phyloP scores from a whole-genome alignment of 345 rosid genomes.

The Dimocarpus longan region DNA sequence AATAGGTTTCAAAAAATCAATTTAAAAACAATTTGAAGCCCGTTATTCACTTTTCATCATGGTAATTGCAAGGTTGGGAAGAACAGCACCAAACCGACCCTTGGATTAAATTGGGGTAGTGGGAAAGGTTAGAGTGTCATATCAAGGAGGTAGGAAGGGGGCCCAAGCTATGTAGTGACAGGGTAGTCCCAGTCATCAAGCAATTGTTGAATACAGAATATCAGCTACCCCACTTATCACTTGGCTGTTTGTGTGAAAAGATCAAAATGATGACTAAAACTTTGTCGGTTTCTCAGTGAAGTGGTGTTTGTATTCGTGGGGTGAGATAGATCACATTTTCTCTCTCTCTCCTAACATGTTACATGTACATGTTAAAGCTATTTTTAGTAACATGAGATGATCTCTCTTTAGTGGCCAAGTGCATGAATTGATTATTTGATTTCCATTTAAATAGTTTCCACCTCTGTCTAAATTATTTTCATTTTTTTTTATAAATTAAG shows the following conservation, averaged over 20 bases:
- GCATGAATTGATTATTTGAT: slow-evolving; percentile 2
- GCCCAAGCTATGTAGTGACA: background rate
- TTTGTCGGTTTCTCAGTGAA: background rate
- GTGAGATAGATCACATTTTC: background rate
- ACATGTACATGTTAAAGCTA: background rate
- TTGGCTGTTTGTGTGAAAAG: background rate
- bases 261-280: slow-evolving; percentile 1
- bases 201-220: background rate
- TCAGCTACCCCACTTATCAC: slow-evolving; percentile 25
- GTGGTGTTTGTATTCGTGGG: background rate
- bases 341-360: background rate
- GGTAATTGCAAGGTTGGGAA: too few relatives aligned
- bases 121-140: background rate
- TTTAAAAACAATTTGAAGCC: too few relatives aligned
- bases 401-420: background rate
- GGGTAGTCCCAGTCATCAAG: slow-evolving; percentile 8
- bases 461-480: background rate
- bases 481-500: too few relatives aligned
- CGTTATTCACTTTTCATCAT: too few relatives aligned
- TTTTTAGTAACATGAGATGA: background rate
- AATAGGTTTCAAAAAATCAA: too few relatives aligned
- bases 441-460: background rate
- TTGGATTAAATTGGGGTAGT: too few relatives aligned
- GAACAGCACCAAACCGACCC: too few relatives aligned
- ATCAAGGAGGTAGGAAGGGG: too few relatives aligned